phyloP scores from a whole-genome alignment of 768 basidiomycete species.

The Mycena crocata region DNA sequence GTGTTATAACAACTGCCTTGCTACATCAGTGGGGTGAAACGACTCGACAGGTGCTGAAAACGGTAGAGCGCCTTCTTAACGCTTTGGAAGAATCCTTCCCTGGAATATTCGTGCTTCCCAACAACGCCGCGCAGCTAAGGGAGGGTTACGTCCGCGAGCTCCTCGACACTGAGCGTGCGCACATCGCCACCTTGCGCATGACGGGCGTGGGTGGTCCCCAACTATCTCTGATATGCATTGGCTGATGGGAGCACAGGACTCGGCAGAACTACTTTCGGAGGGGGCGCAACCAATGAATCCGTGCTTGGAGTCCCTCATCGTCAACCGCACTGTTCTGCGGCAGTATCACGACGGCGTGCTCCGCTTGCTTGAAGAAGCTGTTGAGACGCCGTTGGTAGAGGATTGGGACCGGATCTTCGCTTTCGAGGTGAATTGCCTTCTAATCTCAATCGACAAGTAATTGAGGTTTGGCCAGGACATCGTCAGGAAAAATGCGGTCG shows the following conservation, averaged over 20 bases:
- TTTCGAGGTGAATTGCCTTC: constrained; percentile 29
- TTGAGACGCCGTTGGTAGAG: constrained; percentile 9
- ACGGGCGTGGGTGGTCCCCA: constrained; percentile 42
- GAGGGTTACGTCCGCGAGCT: constrained; percentile 44
- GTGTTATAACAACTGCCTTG: too few relatives aligned
- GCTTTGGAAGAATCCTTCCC: constrained; percentile 51
- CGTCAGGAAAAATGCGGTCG: constrained; percentile 43
- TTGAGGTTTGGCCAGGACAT: constrained; percentile 5
- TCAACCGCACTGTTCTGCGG: constrained; percentile 34
- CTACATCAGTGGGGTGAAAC: background rate
- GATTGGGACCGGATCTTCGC: constrained; percentile 38
- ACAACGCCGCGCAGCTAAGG: constrained; percentile 40
- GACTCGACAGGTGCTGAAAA: constrained; percentile 46
- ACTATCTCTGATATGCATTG: background rate
- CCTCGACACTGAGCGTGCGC: constrained; percentile 46
- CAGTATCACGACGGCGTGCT: constrained; percentile 40
- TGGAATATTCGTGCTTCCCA: constrained; percentile 46
- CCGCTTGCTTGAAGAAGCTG: constrained; percentile 25
- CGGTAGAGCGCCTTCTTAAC: constrained; percentile 47
- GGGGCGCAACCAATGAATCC: constrained; percentile 27
- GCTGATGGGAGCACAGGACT: constrained; percentile 41
- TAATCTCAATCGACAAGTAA: background rate
- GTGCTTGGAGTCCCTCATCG: constrained; percentile 37
- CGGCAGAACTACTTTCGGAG: constrained; percentile 44
- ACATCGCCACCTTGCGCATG: constrained; percentile 42